These are phyloP conservation scores for Colletotrichum sp. DNA, from an alignment of 2,329 filamentous ascomycete species.

Conservation along the genomic window DNA sequence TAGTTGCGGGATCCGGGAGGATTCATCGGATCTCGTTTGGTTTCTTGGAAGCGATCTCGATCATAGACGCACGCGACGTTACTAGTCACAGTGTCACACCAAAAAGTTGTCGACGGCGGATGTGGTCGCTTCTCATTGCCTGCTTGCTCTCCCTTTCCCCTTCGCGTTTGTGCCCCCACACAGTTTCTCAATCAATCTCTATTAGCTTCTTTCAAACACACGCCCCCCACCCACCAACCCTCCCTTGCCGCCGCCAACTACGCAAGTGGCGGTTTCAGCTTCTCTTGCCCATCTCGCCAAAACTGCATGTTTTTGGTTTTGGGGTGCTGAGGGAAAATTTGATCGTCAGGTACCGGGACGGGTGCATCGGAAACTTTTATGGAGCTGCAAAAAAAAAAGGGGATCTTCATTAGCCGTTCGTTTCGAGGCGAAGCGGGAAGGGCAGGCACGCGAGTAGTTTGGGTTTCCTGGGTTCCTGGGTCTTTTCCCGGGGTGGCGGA, in stretches of 20 bases:
- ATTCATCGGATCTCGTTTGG: not conserved
- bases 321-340: not conserved
- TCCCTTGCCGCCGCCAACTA: not conserved
- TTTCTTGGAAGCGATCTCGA: not conserved
- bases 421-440: not conserved
- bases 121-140: not conserved
- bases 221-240: not conserved
- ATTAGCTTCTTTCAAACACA: not conserved
- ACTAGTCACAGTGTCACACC: not conserved
- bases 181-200: not conserved
- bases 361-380: not conserved
- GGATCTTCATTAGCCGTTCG: not conserved
- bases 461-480: not conserved
- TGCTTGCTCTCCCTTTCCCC: not conserved
- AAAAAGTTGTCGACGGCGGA: not conserved
- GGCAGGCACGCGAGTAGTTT: not conserved
- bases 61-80: not conserved
- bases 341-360: not conserved
- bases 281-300: not conserved
- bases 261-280: slow-evolving; percentile 19
- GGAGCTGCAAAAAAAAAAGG: not conserved
- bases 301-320: not conserved
- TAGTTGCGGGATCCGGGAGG: not conserved
- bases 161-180: not conserved
- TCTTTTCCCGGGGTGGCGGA: not conserved